A percentile compares a stretch with the other conserved stretches of the same genome.
Conservation (phyloP, 2,329 filamentous ascomycete genomes). For the Alternaria sp. region DNA sequence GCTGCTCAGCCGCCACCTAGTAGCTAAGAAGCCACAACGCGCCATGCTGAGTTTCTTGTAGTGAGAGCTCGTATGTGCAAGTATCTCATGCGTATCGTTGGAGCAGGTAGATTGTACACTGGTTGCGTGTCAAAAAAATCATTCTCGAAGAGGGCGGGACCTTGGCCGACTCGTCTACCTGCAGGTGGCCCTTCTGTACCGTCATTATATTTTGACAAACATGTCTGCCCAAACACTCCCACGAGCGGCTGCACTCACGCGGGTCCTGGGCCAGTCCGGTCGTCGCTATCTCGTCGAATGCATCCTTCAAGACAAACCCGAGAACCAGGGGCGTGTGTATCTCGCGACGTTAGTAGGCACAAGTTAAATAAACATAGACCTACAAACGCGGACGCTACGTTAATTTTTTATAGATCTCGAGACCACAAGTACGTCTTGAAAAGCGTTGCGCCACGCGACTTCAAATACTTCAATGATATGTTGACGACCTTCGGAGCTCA, state of each 20-base stretch:
- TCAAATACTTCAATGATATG: constrained; percentile 21
- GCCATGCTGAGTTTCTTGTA: no score
- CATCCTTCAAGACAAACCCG: constrained; percentile 9
- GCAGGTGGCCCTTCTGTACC: no score
- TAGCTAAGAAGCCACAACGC: no score
- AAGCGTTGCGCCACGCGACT: not conserved
- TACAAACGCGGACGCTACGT: not conserved
- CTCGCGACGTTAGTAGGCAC: constrained; percentile 12
- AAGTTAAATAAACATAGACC: not conserved
- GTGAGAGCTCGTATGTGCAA: no score
- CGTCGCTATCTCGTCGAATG: constrained; percentile 25
- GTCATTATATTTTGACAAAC: no score
- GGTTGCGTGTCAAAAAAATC: no score
- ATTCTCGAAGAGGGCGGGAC: no score
- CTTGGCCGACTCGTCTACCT: no score
- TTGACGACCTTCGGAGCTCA: constrained; percentile 22
- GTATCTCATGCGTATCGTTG: no score
- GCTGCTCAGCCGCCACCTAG: no score
- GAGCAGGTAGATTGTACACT: no score
- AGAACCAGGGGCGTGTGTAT: constrained; percentile 9
- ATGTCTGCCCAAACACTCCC: no score
- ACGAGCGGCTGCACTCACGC: constrained; percentile 16
- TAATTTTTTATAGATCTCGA: constrained; percentile 3
- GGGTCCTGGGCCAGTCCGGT: constrained; percentile 20
- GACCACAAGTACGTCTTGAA: constrained; percentile 18